Conservation (phyloP, 1,139 yeast species). For the Nakaseomyces nivariensis region DNA sequence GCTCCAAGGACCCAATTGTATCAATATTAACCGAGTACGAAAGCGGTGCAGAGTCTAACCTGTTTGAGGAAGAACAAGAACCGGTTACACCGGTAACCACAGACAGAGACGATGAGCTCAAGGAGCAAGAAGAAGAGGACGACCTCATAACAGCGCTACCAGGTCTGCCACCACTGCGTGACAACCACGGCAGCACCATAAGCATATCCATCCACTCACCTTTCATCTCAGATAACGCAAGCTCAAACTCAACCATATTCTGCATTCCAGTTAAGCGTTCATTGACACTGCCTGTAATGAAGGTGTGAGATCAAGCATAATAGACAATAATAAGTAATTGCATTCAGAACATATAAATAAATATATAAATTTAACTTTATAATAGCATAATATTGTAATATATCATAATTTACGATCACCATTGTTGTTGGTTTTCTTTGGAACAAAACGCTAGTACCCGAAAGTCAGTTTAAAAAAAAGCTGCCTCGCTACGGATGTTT, state of each 20-base stretch:
- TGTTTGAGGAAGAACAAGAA: slow-evolving; percentile 1
- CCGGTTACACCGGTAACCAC: slow-evolving; percentile 3
- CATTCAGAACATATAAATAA: neutral
- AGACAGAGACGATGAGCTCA: slow-evolving; percentile 4
- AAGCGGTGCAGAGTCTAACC: neutral
- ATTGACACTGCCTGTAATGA: slow-evolving; percentile 24
- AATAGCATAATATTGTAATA: too few species aligned
- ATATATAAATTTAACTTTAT: too few species aligned
- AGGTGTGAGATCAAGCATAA: neutral
- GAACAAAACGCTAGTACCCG: too few species aligned
- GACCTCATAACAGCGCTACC: neutral
- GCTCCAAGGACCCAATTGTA: slow-evolving; percentile 13
- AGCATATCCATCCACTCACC: slow-evolving; percentile 8
- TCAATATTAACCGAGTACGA: slow-evolving; percentile 17
- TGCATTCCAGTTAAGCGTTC: slow-evolving; percentile 22
- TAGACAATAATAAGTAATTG: neutral
- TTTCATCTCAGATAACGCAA: slow-evolving; percentile 4
- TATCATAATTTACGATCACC: too few species aligned
- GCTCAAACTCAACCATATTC: slow-evolving; percentile 8
- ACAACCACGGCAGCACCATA: slow-evolving; percentile 3
- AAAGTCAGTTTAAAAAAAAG: too few species aligned
- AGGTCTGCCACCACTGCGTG: slow-evolving; percentile 1
- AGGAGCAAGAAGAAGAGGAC: slow-evolving; percentile 1
- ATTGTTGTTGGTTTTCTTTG: too few species aligned
- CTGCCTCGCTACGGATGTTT: too few species aligned